Percentiles rank a stretch among this genome's conserved stretches.
These are phyloP conservation scores for Fusarium chaquense DNA, from an alignment of 2,329 filamentous ascomycete genomes.

Conservation along the genomic window DNA sequence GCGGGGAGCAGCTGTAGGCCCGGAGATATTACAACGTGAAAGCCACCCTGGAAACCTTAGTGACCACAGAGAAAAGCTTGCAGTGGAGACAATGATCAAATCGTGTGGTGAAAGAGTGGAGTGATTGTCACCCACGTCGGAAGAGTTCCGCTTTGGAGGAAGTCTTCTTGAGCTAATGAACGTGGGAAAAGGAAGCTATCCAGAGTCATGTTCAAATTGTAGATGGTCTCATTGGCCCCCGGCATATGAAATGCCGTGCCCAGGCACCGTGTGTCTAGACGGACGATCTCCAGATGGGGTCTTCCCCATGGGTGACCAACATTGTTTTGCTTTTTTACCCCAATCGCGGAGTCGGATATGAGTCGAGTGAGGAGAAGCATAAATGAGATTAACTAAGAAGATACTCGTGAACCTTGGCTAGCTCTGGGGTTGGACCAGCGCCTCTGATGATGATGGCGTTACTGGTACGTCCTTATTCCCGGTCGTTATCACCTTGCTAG, in stretches of 20 bases:
- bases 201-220: conserved; percentile 20
- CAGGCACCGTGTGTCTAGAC: conserved; percentile 19
- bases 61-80: conserved; percentile 7
- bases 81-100: conserved; percentile 29
- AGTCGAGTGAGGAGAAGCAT: conserved; percentile 41
- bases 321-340: conserved; percentile 16
- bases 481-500: conserved; percentile 10
- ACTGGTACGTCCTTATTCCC: conserved; percentile 36
- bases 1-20: neutral
- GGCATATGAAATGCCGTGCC: conserved; percentile 26
- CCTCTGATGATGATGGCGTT: conserved; percentile 28
- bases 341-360: conserved; percentile 19
- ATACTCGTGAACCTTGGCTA: conserved; percentile 4
- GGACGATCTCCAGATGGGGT: conserved; percentile 28
- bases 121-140: conserved; percentile 11
- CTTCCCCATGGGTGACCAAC: conserved; percentile 19
- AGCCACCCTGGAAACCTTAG: conserved; percentile 16
- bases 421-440: conserved; percentile 11
- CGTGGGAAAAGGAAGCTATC: conserved; percentile 15
- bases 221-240: conserved; percentile 22
- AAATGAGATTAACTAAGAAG: conserved; percentile 8
- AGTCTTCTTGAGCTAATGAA: conserved; percentile 14
- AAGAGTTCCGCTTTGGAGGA: conserved; percentile 25
- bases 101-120: conserved; percentile 31
- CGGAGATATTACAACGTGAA: conserved; percentile 21